Base-by-base conservation (phyloP, 495 filamentous ascomycete species). In the Astrocystis sublimbata region DNA sequence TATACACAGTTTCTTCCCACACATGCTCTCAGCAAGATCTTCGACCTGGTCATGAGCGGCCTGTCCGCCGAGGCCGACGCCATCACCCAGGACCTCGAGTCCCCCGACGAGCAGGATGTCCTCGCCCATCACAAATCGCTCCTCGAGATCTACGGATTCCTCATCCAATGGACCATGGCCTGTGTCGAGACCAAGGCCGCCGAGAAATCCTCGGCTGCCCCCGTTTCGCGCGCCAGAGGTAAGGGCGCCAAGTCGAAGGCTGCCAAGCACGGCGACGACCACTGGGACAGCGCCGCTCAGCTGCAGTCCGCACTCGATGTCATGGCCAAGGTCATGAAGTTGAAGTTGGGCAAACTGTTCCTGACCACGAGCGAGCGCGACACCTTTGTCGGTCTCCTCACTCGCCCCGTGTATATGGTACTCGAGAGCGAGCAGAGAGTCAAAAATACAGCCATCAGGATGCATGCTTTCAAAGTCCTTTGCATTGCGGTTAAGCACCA, bases 401-500 rank as follows among this genome's bases (percentile, higher is more conserved):
- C 94, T 0, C 83, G 93, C n/a, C 92, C 94, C 7, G 89, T 94
- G 3, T 98, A 98, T 72, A 82, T 97, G 72, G 83, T 99, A 24
- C 79, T 99, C 23, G 94, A 98, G 76, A 97, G 88, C 75, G 94
- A 99, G 71, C 87, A 92, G 73, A 84, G 96, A 53, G 89, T 93
- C 49, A 99, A 98, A 79, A 91, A 83, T 68, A 96, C 91, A 42
- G 79, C 89, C 13, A 90, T 98, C 60, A 86, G 92, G 51, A 98
- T 98, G 96, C 91, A 97, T 76, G 86, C 89, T 36, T 98, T 97
- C 79, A 97, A 96, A 74, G 93, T 97, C 21, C 82, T 98, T 4
- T 98, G 96, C 71, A 91, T 98, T 56, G 93, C 94, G 31, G 88
- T 98, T 43, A 99, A 99, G 76, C 94, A 99, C 71, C 96, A 99